Conservation (phyloP, 495 filamentous ascomycete species). For the Tricharina praecox region DNA sequence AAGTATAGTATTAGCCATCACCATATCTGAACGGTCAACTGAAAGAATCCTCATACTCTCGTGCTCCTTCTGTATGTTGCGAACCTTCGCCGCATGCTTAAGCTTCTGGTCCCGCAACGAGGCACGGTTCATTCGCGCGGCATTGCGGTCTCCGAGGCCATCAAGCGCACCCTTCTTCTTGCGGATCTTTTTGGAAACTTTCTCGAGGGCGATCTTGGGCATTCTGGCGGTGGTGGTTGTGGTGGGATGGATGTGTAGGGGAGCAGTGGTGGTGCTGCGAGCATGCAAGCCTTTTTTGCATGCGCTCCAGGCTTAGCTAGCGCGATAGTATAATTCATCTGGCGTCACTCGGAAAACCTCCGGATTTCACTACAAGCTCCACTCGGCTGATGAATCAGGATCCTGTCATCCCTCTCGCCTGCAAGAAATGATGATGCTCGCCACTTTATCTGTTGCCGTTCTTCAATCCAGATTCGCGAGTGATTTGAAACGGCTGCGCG, state of each 20-base stretch:
- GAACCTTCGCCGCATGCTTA: constrained; percentile 7
- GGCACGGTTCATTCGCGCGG: constrained; percentile 21
- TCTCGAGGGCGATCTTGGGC: constrained; percentile 17
- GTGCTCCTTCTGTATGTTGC: constrained; percentile 12
- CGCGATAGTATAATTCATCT: too few relatives aligned
- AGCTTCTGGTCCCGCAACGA: constrained; percentile 22
- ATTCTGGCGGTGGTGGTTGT: neutral
- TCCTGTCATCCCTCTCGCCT: too few relatives aligned
- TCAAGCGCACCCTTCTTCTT: constrained; percentile 21
- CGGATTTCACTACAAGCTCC: too few relatives aligned
- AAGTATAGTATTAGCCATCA: neutral
- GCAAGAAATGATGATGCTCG: too few relatives aligned
- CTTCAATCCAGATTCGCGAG: too few relatives aligned
- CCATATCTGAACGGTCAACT: too few relatives aligned
- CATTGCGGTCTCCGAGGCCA: constrained; percentile 19
- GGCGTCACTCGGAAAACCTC: too few relatives aligned
- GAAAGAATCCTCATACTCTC: constrained; percentile 11
- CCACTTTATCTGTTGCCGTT: too few relatives aligned
- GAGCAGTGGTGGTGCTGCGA: neutral
- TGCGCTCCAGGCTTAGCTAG: too few relatives aligned
- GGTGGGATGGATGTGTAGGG: neutral
- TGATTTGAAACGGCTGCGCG: too few relatives aligned
- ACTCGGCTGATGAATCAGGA: too few relatives aligned
- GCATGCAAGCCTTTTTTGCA: too few relatives aligned
- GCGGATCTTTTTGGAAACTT: constrained; percentile 24